phyloP scores from a whole-genome alignment of 2,329 filamentous ascomycete species.

The Biscogniauxia mediterranea region DNA sequence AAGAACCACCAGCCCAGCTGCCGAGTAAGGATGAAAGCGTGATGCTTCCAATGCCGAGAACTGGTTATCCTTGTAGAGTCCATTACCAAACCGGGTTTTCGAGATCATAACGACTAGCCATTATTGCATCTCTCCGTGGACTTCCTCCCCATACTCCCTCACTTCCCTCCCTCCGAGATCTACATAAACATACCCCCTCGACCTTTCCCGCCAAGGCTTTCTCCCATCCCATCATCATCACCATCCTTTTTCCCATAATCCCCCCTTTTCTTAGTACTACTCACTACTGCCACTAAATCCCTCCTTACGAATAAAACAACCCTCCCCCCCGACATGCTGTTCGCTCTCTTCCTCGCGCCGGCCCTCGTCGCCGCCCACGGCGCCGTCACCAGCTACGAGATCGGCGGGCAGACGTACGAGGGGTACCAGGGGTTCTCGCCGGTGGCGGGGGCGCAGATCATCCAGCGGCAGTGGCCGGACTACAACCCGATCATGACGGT shows the following conservation, averaged over 20 bases:
- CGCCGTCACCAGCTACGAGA: slow-evolving; percentile 47
- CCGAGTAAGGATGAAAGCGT: too few species aligned
- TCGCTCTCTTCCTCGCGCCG: slow-evolving; percentile 27
- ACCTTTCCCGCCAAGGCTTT: slow-evolving; percentile 18
- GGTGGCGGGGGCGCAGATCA: slow-evolving; percentile 46
- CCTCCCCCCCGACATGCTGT: slow-evolving; percentile 23
- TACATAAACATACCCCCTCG: slow-evolving; percentile 19
- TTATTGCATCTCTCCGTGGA: slow-evolving; percentile 4
- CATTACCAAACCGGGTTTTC: slow-evolving; percentile 7
- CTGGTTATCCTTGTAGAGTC: background rate
- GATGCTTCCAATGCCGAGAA: background rate
- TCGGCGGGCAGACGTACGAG: slow-evolving; percentile 41
- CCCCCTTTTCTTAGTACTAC: slow-evolving; percentile 1
- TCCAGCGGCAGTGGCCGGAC: slow-evolving; percentile 56
- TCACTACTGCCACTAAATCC: background rate
- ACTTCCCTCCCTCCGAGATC: slow-evolving; percentile 11
- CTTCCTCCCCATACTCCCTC: slow-evolving; percentile 10
- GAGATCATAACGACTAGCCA: slow-evolving; percentile 12
- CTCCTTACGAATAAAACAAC: background rate
- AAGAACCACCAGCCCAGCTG: too few species aligned
- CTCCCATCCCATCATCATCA: slow-evolving; percentile 4
- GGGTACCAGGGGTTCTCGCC: slow-evolving; percentile 52
- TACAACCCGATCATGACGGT: slow-evolving; percentile 54
- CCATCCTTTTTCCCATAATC: background rate
- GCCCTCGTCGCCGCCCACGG: slow-evolving; percentile 35